phyloP scores from a whole-genome alignment of 176 grass and related monocot genomes.

The Poa annua region DNA sequence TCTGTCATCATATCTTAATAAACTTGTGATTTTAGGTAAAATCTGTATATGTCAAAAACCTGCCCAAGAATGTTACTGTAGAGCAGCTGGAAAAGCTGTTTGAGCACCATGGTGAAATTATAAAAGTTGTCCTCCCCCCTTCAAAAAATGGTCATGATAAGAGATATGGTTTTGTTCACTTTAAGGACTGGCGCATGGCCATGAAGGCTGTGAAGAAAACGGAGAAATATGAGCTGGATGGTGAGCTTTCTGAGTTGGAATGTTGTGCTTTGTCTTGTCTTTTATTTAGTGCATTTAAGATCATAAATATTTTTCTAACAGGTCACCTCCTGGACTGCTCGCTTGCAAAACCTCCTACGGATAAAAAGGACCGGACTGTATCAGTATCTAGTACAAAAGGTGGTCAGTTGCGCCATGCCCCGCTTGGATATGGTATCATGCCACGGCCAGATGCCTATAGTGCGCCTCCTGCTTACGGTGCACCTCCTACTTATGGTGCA shows the following conservation, averaged over 20 bases:
- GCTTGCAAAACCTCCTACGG: constrained; percentile 83
- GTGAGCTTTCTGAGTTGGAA: constrained; percentile 43
- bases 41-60: constrained; percentile 93
- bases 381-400: constrained; percentile 55
- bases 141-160: constrained; percentile 85
- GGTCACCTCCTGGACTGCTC: constrained; percentile 86
- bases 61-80: constrained; percentile 81
- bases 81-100: constrained; percentile 72
- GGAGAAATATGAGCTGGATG: constrained; percentile 80
- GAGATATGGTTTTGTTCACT: constrained; percentile 94
- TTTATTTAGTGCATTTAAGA: constrained; percentile 23
- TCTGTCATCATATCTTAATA: constrained; percentile 19
- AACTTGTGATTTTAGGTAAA: constrained; percentile 59
- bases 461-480: constrained; percentile 39
- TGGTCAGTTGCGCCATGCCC: constrained; percentile 54
- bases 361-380: constrained; percentile 61
- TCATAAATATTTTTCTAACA: constrained; percentile 39
- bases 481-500: constrained; percentile 41
- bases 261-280: constrained; percentile 12
- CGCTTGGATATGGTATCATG: constrained; percentile 59
- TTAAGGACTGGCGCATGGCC: constrained; percentile 67
- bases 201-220: constrained; percentile 84
- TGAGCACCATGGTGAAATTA: constrained; percentile 81
- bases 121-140: constrained; percentile 80
- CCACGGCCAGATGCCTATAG: constrained; percentile 55